Conservation (phyloP, 192 early-diverging fungal species). For the Entomortierella lignicola region DNA sequence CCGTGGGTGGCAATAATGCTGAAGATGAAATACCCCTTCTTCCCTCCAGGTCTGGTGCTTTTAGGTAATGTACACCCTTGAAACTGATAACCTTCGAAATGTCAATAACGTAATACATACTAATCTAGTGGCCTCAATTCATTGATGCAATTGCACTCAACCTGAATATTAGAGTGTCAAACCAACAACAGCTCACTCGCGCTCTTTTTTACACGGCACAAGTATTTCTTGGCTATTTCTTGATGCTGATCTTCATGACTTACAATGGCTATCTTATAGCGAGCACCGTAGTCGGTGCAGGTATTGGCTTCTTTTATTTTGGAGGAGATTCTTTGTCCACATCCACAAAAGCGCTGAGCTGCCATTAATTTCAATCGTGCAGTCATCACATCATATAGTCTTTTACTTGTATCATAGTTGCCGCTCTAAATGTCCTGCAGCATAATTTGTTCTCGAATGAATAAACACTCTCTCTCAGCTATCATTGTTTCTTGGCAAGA, state of each 20-base stretch:
- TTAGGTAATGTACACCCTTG: constrained; percentile 6
- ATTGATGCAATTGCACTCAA: neutral
- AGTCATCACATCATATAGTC: too few relatives aligned
- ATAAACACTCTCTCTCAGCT: too few relatives aligned
- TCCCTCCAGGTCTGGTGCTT: constrained; percentile 2
- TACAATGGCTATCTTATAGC: constrained; percentile 84
- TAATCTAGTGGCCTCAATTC: neutral
- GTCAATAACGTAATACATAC: too few relatives aligned
- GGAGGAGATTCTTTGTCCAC: constrained; percentile 39
- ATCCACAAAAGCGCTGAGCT: constrained; percentile 40
- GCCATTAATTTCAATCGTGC: constrained; percentile 7
- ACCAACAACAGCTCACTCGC: constrained; percentile 64
- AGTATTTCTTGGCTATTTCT: constrained; percentile 75
- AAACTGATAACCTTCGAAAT: neutral
- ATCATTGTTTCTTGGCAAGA: too few relatives aligned
- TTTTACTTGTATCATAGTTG: too few relatives aligned
- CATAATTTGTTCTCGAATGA: too few relatives aligned
- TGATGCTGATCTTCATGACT: constrained; percentile 89
- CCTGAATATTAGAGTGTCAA: constrained; percentile 37
- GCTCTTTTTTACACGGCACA: constrained; percentile 74
- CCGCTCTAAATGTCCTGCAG: too few relatives aligned
- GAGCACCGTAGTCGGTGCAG: constrained; percentile 72
- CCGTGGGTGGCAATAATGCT: constrained; percentile 5
- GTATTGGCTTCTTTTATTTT: constrained; percentile 63
- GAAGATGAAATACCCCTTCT: constrained; percentile 38